phyloP scores from a whole-genome alignment of 1,284 basidiomycete genomes.

The Hemileia vastatrix region DNA sequence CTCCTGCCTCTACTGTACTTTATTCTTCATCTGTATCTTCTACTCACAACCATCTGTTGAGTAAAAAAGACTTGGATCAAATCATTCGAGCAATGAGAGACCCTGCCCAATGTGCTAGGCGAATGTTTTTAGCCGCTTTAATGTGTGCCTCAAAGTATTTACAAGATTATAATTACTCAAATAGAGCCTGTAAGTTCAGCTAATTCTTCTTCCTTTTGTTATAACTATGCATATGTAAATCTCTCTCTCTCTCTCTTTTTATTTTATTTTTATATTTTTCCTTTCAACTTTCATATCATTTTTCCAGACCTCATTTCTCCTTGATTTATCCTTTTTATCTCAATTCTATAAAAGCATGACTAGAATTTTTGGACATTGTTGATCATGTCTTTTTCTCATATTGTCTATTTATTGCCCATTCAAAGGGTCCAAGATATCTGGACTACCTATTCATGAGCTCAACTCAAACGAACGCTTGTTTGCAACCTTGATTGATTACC shows the following conservation, averaged over 20 bases:
- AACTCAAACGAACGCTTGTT: slow-evolving; percentile 47
- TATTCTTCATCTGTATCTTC: not conserved
- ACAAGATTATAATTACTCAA: slow-evolving; percentile 84
- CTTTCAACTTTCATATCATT: not conserved
- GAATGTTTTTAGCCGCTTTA: slow-evolving; percentile 75
- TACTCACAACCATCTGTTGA: not conserved
- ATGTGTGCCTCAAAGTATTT: slow-evolving; percentile 84
- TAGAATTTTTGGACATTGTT: too few relatives aligned
- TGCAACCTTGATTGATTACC: slow-evolving; percentile 45
- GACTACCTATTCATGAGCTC: slow-evolving; percentile 46
- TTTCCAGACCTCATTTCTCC: not conserved
- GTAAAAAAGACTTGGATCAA: not conserved
- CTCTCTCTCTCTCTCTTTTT: not conserved
- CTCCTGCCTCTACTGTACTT: not conserved
- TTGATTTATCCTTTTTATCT: not conserved
- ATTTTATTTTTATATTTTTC: not conserved
- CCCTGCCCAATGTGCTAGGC: slow-evolving; percentile 71
- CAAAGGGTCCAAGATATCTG: slow-evolving; percentile 60
- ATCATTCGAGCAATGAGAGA: slow-evolving; percentile 10
- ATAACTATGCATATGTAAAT: not conserved
- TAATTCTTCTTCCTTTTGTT: not conserved
- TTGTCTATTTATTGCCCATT: too few relatives aligned
- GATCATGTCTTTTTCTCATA: too few relatives aligned
- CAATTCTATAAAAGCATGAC: not conserved
- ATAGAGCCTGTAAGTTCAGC: slow-evolving; percentile 43